Evolutionary conservation across 352 stramenopile genomes (phyloP), one percentile per base, ranked within the genome.

Genomic region (Phytophthora constricta): DNA sequence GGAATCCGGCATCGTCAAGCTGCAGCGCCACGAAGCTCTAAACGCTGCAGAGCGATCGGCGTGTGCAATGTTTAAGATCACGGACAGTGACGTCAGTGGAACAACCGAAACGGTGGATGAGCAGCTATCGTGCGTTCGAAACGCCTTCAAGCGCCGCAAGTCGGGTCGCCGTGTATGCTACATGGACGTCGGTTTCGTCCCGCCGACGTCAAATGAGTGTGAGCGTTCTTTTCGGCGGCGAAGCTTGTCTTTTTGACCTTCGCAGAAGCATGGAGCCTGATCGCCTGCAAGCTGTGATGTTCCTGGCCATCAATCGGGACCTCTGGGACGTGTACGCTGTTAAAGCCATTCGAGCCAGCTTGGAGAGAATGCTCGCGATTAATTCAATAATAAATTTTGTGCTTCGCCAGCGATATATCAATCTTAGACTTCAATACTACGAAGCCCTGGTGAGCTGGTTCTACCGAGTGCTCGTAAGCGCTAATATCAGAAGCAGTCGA

Each of bases 1-100:
- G 3, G 54, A 59, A 20, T 31, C 4, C 16, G 53, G 47, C 9
- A 51, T 65, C n/a, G 52, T 65, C 20, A 60, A 70, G 41, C 31
- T 64, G 4, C 34, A 64, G 4, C 19, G 53, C 14, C 43, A 39
- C 8, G 52, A 70, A 37, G 5, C 47, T 7, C 34, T 69, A 1
- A 52, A 14, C 16, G 23, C 52, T 33, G 27, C 26, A 16, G 54
- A 59, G 17, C 43, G 48, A 14, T 16, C 43, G 20, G 48, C n/a
- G 42, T 67, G 59, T 37, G 37, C 34, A 8, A 25, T 26, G 10
- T 60, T 54, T 26, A 55, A 42, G 17, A 11, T 23, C 19, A 41
- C 19, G 8, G 43, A 34, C 33, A n/a, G n/a, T n/a, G n/a, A n/a
- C n/a, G n/a, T n/a, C n/a, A n/a, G n/a, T n/a, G n/a, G n/a, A n/a